Conservation (phyloP, 306 rosid genomes). For the Adenanthera pavonina region DNA sequence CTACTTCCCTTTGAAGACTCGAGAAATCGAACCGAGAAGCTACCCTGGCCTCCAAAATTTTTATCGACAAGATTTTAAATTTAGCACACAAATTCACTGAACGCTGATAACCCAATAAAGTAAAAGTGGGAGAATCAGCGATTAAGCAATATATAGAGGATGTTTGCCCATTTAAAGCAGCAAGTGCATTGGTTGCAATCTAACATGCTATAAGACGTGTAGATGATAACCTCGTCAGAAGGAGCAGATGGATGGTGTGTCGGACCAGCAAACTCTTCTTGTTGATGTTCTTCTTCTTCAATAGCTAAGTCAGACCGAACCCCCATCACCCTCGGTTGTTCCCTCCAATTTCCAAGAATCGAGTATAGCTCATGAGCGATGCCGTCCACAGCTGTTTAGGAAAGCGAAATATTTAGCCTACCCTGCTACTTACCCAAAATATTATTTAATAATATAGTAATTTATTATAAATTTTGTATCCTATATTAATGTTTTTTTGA, state of each 20-base stretch:
- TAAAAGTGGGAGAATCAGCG: not conserved
- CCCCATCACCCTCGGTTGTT: conserved; percentile 47
- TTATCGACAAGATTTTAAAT: not conserved
- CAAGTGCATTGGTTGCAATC: not conserved
- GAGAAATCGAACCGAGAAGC: not conserved
- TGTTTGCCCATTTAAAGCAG: not conserved
- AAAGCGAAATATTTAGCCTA: no score
- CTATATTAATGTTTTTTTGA: no score
- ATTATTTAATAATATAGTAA: no score
- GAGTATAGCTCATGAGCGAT: not conserved
- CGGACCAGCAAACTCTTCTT: conserved; percentile 41
- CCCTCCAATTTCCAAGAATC: conserved; percentile 43
- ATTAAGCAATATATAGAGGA: not conserved
- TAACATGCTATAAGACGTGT: not conserved
- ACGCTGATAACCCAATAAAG: not conserved
- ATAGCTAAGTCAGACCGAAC: conserved; percentile 42
- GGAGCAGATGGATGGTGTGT: conserved; percentile 80
- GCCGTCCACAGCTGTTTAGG: no score
- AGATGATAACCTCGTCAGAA: conserved; percentile 57
- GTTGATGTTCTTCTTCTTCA: conserved; percentile 37
- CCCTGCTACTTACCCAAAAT: not conserved
- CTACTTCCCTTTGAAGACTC: no score
- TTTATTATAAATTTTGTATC: no score
- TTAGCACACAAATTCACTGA: not conserved
- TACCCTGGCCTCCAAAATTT: not conserved